Evolutionary conservation across 768 basidiomycete genomes (phyloP), one percentile per base, ranked within the genome.

Genomic region (Termitomyces sp.): DNA sequence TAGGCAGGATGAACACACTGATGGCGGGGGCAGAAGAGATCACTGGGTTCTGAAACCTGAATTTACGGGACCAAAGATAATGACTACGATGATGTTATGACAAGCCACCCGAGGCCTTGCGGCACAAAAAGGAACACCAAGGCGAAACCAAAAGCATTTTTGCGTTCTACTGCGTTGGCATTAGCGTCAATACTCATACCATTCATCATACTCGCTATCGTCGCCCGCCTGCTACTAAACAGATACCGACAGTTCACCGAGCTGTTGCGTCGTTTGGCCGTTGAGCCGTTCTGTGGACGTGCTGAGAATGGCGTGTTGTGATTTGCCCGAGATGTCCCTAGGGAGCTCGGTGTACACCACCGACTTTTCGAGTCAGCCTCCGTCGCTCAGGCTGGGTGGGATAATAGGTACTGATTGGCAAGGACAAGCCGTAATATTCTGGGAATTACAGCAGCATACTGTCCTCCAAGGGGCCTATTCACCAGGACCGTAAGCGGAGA

Each of bases 401-500:
- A 48, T 80, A 80, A 55, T 80, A 75, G 5, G 76, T 71, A 31
- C 80, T 77, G 28, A 78, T 70, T 5, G 77, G 76, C 63, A 73
- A 67, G n/a, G 74, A 75, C 2, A 76, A 70, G 50, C 83, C 82
- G 45, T 83, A 85, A 54, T 89, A 87, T 65, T 91, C 89, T 8
- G 88, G 87, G 6, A 90, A 87, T 86, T 53, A 91, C 89, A 59
- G 88, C 84, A 38, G 89, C 90, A 62, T 91, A 89, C 40, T 89
- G 78, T 63, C 90, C 89, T 54, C 90, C 89, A 55, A 91, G 77
- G 46, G 82, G 86, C 62, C 88, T 90, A 67, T 50, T 55, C 23
- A 50, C 30, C 4, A 38, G n/a, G 57, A 12, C 54, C 42, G 44
- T 51, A 45, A 56, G 37, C 33, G 19, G 40, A 37, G 15, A 56